Evolutionary conservation across 2,329 filamentous ascomycete genomes (phyloP), one percentile per base, ranked within the genome.

Genomic region (Dryadomyces quercivorus): DNA sequence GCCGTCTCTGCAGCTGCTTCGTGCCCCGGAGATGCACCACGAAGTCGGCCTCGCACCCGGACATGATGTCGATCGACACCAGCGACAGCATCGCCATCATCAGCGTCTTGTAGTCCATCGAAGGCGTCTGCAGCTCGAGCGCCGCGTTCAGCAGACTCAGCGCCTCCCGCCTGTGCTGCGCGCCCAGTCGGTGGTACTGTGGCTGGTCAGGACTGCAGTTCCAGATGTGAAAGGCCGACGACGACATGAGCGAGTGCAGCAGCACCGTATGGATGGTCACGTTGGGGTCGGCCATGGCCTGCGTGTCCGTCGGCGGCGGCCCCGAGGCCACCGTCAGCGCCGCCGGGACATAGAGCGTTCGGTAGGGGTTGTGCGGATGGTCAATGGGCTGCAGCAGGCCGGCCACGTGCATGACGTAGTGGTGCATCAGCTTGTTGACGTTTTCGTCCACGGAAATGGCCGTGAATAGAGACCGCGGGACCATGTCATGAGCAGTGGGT

Each of bases 11-110:
- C 31, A 57, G 53, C 40, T 57, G 55, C 20, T 52, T 42, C n/a
- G 45, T 50, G 3, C 52, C 55, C 10, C 31, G 47, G 13, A 57
- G 50, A 53, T 57, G 55, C 20, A 57, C 21, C 2, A 36, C 26
- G 20, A 57, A 57, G 22, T 57, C 55, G 4, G 55, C 50, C n/a
- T 55, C 53, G n/a, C 51, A 50, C 6, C 55, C 55, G 4, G 55
- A 52, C 53, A 57, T 57, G n/a, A 52, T 51, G 43, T 57, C 55
- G 2, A 57, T 42, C 10, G 55, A 50, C 15, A 57, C 55, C 5
- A 57, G 42, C 13, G 55, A 57, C n/a, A 57, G 42, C 55, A 57
- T 55, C 3, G 55, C 55, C 53, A 50, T 52, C 52, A 57, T 50
- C 15, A 53, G 50, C 7, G 44, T 47, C 10, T 47, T 22, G 34